These are phyloP conservation scores for Achlya hypogyna DNA, from an alignment of 352 stramenopile genomes.

Conservation along the genomic window DNA sequence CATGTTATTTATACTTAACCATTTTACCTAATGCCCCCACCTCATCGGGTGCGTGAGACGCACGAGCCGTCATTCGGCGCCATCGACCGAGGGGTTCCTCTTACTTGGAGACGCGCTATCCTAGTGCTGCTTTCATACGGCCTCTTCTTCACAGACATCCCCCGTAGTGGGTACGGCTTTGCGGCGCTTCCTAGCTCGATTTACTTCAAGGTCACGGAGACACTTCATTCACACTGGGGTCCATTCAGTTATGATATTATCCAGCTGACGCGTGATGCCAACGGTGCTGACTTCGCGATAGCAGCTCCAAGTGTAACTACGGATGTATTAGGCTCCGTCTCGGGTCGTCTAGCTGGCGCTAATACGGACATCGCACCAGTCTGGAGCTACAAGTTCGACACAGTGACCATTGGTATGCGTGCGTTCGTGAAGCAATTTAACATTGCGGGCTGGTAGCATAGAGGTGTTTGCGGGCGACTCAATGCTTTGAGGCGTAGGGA, in stretches of 20 bases:
- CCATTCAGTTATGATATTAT: background rate
- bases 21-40: too few species aligned
- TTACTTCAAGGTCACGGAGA: background rate
- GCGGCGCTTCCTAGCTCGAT: background rate
- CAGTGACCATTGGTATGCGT: background rate
- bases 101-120: background rate
- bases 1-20: too few species aligned
- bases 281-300: background rate
- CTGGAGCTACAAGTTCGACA: constrained; percentile 8
- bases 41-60: too few species aligned
- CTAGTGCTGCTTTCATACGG: background rate
- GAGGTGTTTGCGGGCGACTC: background rate
- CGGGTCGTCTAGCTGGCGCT: background rate
- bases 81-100: background rate
- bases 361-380: background rate
- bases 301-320: background rate
- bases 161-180: constrained; percentile 1
- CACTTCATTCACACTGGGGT: background rate
- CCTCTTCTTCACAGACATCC: constrained; percentile 17
- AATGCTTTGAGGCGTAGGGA: background rate
- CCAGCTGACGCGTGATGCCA: background rate
- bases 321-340: background rate
- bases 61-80: too few species aligned
- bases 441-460: background rate
- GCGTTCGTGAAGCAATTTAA: background rate